These are phyloP conservation scores for Pseudozyma sp. DNA, from an alignment of 1,284 basidiomycete species.

Conservation along the genomic window DNA sequence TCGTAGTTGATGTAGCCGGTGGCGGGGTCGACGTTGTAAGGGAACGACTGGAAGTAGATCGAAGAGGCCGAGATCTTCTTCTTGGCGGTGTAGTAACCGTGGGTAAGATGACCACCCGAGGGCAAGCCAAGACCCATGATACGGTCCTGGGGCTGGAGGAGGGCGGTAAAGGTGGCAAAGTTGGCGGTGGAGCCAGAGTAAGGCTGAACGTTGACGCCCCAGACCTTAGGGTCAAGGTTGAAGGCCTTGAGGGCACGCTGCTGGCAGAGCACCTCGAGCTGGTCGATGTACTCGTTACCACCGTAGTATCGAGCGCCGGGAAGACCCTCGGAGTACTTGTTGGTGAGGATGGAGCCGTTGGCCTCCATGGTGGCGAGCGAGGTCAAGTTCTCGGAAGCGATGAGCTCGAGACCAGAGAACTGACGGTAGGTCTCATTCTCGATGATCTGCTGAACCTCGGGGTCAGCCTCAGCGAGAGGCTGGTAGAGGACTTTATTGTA, in stretches of 20 bases:
- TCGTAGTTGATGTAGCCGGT: conserved; percentile 94
- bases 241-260: conserved; percentile 96
- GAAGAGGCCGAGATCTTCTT: conserved; percentile 99
- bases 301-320: conserved; percentile 95
- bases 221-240: conserved; percentile 87
- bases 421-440: conserved; percentile 98
- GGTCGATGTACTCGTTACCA: conserved; percentile 87
- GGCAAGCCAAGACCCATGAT: conserved; percentile 99
- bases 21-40: conserved; percentile 79
- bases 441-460: conserved; percentile 94
- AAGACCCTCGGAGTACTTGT: conserved; percentile 83
- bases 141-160: conserved; percentile 97
- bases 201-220: conserved; percentile 99
- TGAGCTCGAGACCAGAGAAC: conserved; percentile 96
- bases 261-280: conserved; percentile 93
- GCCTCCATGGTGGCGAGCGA: conserved; percentile 81
- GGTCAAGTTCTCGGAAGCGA: conserved; percentile 80
- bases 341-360: conserved; percentile 97
- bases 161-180: conserved; percentile 96
- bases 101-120: conserved; percentile 97
- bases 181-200: conserved; percentile 84
- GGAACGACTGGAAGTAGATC: conserved; percentile 99
- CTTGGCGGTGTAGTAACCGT: conserved; percentile 98
- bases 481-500: conserved; percentile 88
- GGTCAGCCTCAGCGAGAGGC: conserved; percentile 88